Evolutionary conservation across 352 stramenopile genomes (phyloP).

Genomic region (Phytopythium helicoides): DNA sequence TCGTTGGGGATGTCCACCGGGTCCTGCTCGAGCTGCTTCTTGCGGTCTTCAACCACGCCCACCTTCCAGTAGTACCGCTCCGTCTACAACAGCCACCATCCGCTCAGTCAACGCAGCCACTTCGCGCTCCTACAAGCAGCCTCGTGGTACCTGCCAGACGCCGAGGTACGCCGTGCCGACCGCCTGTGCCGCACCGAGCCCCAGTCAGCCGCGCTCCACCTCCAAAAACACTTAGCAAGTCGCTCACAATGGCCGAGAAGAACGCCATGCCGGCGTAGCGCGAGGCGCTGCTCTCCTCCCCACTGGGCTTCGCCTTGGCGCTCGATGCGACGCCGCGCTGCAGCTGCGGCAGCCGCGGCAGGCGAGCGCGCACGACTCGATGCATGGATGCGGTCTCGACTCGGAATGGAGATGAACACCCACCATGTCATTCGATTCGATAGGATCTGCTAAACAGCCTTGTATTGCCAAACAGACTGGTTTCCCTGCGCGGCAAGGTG

Average conservation of each 20-base stretch:
- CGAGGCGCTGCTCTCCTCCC: slow-evolving; percentile 64
- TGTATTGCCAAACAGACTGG: too few species aligned
- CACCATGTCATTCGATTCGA: too few species aligned
- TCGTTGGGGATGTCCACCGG: slow-evolving; percentile 61
- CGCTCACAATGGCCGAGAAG: slow-evolving; percentile 69
- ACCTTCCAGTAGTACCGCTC: slow-evolving; percentile 90
- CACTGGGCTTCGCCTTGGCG: neutral
- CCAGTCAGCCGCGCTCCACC: too few species aligned
- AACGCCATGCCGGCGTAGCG: slow-evolving; percentile 83
- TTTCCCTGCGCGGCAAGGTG: too few species aligned
- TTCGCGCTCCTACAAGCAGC: neutral
- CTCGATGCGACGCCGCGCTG: slow-evolving; percentile 4
- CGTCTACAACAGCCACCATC: slow-evolving; percentile 32
- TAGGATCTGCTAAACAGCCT: too few species aligned
- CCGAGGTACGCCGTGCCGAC: slow-evolving; percentile 74
- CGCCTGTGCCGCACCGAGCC: slow-evolving; percentile 24
- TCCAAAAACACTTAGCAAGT: too few species aligned
- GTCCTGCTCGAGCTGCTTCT: slow-evolving; percentile 65
- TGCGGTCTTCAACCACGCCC: slow-evolving; percentile 81
- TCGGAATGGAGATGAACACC: too few species aligned
- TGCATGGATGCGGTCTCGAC: slow-evolving; percentile 1
- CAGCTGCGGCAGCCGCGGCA: slow-evolving; percentile 18
- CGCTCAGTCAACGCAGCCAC: neutral
- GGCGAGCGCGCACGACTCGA: neutral
- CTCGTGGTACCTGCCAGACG: slow-evolving; percentile 61